Evolutionary conservation across 1,284 basidiomycete genomes (phyloP).

Genomic region (Ganoderma multipileum): DNA sequence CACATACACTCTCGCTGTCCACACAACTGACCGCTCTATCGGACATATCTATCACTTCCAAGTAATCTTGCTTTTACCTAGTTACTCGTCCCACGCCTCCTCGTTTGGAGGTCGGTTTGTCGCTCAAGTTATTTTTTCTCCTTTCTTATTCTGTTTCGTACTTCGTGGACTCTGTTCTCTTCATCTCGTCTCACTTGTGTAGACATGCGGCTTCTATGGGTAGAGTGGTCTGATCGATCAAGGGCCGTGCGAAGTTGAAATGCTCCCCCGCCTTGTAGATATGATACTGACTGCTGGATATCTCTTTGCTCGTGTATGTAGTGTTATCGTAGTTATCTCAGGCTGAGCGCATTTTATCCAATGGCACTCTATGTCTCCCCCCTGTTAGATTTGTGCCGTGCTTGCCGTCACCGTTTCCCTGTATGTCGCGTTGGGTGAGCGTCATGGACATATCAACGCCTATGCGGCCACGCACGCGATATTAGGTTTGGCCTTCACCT

Average conservation of each 20-base stretch:
- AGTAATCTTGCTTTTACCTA: neutral
- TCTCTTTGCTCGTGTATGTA: neutral
- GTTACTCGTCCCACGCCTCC: neutral
- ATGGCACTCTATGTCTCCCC: neutral
- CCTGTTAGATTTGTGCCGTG: neutral
- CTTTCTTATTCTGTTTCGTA: neutral
- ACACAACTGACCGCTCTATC: slow-evolving; percentile 22
- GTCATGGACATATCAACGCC: too few species aligned
- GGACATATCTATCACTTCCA: slow-evolving; percentile 16
- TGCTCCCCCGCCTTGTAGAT: neutral
- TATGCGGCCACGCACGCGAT: too few species aligned
- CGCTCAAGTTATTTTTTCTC: neutral
- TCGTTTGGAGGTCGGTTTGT: neutral
- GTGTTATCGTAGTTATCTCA: neutral
- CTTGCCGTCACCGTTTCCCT: too few species aligned
- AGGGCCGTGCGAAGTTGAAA: neutral
- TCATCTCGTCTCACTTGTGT: neutral
- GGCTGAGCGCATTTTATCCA: neutral
- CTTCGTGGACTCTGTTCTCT: neutral
- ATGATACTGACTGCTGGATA: neutral
- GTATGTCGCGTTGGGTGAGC: too few species aligned
- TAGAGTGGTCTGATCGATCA: neutral
- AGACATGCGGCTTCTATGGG: neutral
- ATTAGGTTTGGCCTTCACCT: too few species aligned
- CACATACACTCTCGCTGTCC: slow-evolving; percentile 3